These are phyloP conservation scores for Suhomyces kilbournensis DNA, from an alignment of 805 yeast genomes.

Conservation along the genomic window DNA sequence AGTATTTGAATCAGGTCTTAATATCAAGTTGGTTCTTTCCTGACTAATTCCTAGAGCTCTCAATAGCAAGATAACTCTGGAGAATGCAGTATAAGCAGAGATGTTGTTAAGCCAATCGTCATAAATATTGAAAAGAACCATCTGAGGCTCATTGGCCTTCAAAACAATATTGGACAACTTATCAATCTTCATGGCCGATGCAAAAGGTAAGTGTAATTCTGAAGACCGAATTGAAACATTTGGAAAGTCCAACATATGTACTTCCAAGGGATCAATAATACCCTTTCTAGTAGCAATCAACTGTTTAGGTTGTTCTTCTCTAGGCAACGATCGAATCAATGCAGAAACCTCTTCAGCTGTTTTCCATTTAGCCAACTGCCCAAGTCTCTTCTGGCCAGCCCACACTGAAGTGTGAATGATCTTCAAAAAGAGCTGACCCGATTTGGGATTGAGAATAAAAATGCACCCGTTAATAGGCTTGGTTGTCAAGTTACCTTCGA, in stretches of 20 bases:
- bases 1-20: constrained; percentile 71
- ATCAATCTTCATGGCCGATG: constrained; percentile 77
- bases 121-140: constrained; percentile 85
- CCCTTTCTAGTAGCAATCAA: constrained; percentile 87
- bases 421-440: constrained; percentile 86
- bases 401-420: constrained; percentile 92
- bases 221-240: constrained; percentile 86
- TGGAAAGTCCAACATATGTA: constrained; percentile 95
- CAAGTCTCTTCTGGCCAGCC: constrained; percentile 93
- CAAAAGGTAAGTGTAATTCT: constrained; percentile 86
- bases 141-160: constrained; percentile 88
- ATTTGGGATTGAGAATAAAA: constrained; percentile 82
- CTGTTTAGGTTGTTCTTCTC: constrained; percentile 93
- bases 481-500: constrained; percentile 89
- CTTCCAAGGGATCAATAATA: constrained; percentile 90
- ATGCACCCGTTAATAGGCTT: constrained; percentile 93
- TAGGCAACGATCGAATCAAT: constrained; percentile 79
- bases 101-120: constrained; percentile 90
- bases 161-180: constrained; percentile 74
- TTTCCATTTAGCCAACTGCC: constrained; percentile 96
- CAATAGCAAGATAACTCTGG: constrained; percentile 77
- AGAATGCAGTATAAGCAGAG: constrained; percentile 90
- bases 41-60: constrained; percentile 77
- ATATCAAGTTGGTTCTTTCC: constrained; percentile 70
- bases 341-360: constrained; percentile 98